These are phyloP conservation scores for Hibiscus tridactylites DNA, from an alignment of 345 rosid genomes.

Conservation along the genomic window DNA sequence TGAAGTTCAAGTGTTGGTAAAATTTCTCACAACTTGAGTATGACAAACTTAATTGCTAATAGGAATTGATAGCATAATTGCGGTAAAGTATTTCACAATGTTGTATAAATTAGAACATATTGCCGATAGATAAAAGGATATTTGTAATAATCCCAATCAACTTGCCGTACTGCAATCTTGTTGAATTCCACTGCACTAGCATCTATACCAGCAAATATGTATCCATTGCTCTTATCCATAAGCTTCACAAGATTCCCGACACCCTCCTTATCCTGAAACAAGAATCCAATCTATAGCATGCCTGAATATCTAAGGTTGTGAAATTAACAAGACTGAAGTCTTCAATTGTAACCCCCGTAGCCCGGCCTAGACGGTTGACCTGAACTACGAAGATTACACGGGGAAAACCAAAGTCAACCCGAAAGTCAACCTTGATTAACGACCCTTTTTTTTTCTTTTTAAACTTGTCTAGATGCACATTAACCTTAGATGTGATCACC, in stretches of 20 bases:
- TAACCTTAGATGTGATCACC: no score
- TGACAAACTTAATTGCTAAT: neutral
- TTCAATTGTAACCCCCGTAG: constrained; percentile 67
- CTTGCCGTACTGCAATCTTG: constrained; percentile 71
- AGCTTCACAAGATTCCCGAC: constrained; percentile 74
- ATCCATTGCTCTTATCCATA: constrained; percentile 82
- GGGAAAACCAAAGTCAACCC: no score
- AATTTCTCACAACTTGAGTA: neutral
- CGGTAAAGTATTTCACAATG: neutral
- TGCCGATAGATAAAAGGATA: constrained; percentile 47
- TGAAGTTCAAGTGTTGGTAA: no score
- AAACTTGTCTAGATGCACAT: no score
- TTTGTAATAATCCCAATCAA: constrained; percentile 87
- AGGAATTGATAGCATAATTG: neutral
- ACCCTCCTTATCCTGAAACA: constrained; percentile 74
- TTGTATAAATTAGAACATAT: neutral
- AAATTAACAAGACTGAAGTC: constrained; percentile 60
- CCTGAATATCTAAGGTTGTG: constrained; percentile 89
- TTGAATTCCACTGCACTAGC: constrained; percentile 86
- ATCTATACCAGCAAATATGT: constrained; percentile 67
- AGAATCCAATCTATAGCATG: constrained; percentile 9
- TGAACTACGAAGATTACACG: no score
- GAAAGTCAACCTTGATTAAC: no score
- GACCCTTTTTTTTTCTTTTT: no score
- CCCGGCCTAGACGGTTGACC: no score